Evolutionary conservation across 495 filamentous ascomycete genomes (phyloP).

Genomic region (Daldinia loculata): DNA sequence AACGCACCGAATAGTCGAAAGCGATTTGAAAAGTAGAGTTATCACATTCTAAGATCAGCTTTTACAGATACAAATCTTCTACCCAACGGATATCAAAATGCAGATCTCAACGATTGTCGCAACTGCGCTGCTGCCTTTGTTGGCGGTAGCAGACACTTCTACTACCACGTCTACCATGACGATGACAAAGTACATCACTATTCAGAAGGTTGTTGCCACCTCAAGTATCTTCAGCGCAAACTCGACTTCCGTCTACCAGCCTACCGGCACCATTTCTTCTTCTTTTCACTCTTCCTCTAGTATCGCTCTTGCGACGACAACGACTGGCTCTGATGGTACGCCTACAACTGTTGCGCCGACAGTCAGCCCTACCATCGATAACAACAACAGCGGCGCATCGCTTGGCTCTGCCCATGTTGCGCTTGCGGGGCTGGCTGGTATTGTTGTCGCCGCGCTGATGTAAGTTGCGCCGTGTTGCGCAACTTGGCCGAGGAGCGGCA

Average conservation of each 20-base stretch:
- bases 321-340: conserved; percentile 38
- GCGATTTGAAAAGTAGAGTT: conserved; percentile 21
- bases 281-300: conserved; percentile 24
- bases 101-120: conserved; percentile 48
- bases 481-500: conserved; percentile 18
- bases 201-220: conserved; percentile 50
- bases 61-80: conserved; percentile 11
- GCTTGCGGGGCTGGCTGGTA: conserved; percentile 54
- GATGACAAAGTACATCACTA: conserved; percentile 62
- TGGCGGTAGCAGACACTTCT: conserved; percentile 52
- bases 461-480: conserved; percentile 43
- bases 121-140: conserved; percentile 55
- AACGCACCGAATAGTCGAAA: conserved; percentile 22
- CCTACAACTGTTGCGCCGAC: conserved; percentile 39
- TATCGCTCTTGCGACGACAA: conserved; percentile 35
- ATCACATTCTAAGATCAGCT: background rate
- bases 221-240: conserved; percentile 39
- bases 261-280: conserved; percentile 36
- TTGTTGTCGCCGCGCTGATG: conserved; percentile 56
- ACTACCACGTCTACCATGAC: conserved; percentile 61
- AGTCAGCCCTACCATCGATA: conserved; percentile 44
- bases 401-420: conserved; percentile 52
- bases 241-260: conserved; percentile 35
- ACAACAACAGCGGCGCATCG: conserved; percentile 47
- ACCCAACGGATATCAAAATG: conserved; percentile 45